Conservation (phyloP, 2,329 filamentous ascomycete genomes). For the Colletotrichum incanum region DNA sequence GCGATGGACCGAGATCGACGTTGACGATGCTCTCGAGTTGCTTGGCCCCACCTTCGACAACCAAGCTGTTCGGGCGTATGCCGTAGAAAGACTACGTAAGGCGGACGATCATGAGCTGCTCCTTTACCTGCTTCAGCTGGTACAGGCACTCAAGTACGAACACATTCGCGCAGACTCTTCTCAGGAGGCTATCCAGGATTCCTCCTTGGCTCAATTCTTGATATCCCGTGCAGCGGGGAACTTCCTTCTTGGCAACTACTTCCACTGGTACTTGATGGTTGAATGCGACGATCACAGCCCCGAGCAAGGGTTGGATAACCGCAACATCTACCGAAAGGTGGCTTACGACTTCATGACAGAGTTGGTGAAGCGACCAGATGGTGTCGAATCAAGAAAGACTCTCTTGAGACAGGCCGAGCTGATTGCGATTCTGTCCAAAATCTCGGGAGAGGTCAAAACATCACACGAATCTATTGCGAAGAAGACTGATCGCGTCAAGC, state of each 20-base stretch:
- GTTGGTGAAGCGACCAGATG: constrained; percentile 79
- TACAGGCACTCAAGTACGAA: constrained; percentile 96
- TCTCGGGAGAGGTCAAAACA: constrained; percentile 89
- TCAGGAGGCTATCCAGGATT: constrained; percentile 77
- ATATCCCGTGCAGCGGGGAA: constrained; percentile 91
- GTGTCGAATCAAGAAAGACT: constrained; percentile 80
- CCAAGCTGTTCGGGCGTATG: constrained; percentile 89
- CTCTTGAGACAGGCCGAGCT: constrained; percentile 91
- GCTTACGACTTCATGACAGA: constrained; percentile 97
- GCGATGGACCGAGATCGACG: constrained; percentile 96
- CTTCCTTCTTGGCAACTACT: constrained; percentile 92
- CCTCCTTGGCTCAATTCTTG: constrained; percentile 89
- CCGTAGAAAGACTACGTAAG: constrained; percentile 91
- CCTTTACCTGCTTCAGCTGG: constrained; percentile 92
- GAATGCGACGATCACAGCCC: constrained; percentile 90
- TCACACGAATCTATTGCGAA: constrained; percentile 83
- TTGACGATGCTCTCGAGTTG: constrained; percentile 95
- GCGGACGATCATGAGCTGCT: constrained; percentile 93
- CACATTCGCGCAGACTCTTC: constrained; percentile 74
- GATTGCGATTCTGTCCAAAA: constrained; percentile 87
- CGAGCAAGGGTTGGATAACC: constrained; percentile 81
- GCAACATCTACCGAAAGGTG: constrained; percentile 91
- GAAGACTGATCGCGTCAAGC: constrained; percentile 89
- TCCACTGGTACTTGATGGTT: constrained; percentile 99
- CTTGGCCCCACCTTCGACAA: constrained; percentile 95